These are phyloP conservation scores for Botryotinia convoluta DNA, from an alignment of 2,329 filamentous ascomycete species.

Conservation along the genomic window DNA sequence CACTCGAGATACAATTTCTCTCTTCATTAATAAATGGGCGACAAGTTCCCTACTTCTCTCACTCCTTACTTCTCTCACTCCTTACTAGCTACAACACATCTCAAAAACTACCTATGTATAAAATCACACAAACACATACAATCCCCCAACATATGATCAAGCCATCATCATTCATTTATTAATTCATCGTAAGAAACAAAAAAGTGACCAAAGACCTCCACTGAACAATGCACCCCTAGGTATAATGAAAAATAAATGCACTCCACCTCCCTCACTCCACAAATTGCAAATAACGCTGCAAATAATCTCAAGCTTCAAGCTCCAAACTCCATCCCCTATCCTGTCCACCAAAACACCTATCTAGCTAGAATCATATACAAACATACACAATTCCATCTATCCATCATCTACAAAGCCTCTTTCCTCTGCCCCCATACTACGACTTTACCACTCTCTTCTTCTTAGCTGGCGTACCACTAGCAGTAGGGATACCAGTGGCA, in stretches of 20 bases:
- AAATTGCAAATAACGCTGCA: not conserved
- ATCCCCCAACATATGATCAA: not conserved
- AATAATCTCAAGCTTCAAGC: not conserved
- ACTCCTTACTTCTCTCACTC: not conserved
- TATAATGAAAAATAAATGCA: constrained; percentile 1
- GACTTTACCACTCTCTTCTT: constrained; percentile 30
- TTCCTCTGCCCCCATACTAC: not conserved
- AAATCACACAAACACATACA: not conserved
- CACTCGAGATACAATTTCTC: not conserved
- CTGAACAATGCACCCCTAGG: not conserved
- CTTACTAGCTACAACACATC: not conserved
- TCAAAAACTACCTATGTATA: not conserved
- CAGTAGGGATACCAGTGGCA: constrained; percentile 32
- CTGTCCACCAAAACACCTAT: not conserved
- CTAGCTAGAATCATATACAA: not conserved
- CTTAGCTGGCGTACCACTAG: constrained; percentile 37
- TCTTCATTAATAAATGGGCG: not conserved
- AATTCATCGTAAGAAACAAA: not conserved
- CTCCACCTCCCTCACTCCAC: not conserved
- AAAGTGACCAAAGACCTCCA: not conserved
- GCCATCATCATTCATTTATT: not conserved
- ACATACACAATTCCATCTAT: not conserved
- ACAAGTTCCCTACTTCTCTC: not conserved
- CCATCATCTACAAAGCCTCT: not conserved
- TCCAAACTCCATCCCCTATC: not conserved